Conservation (phyloP, 768 basidiomycete genomes). For the Kwoniella botswanensis region DNA sequence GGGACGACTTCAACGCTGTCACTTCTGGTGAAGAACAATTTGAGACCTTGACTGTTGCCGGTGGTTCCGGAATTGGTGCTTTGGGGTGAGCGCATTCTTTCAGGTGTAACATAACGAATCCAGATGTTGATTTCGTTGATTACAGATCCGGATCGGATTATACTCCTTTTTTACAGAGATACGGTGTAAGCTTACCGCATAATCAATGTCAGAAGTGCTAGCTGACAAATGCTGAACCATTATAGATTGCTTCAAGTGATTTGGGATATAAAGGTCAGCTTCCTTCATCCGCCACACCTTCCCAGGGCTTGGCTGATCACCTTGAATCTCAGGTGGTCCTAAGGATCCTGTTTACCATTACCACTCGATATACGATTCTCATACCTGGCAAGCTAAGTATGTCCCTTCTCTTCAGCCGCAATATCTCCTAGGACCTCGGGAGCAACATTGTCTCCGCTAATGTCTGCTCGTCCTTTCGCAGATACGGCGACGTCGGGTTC, state of each 20-base stretch:
- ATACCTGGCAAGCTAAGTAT: constrained; percentile 72
- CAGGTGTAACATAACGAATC: background rate
- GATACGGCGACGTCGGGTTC: constrained; percentile 74
- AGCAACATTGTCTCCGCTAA: background rate
- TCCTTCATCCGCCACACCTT: background rate
- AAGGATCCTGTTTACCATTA: constrained; percentile 70
- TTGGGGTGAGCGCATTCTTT: constrained; percentile 62
- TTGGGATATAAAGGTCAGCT: constrained; percentile 53
- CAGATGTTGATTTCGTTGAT: background rate
- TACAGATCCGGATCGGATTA: constrained; percentile 77
- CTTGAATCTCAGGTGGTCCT: constrained; percentile 22
- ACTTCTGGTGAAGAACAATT: constrained; percentile 24
- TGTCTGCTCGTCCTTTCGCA: constrained; percentile 1
- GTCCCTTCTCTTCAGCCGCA: background rate
- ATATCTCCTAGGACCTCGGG: too few species aligned
- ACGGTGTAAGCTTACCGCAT: constrained; percentile 62
- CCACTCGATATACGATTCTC: constrained; percentile 73
- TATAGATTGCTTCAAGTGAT: constrained; percentile 53
- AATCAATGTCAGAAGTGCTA: background rate
- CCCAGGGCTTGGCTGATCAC: constrained; percentile 1
- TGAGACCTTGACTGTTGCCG: constrained; percentile 33
- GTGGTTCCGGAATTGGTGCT: constrained; percentile 62
- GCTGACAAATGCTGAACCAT: background rate
- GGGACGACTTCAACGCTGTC: constrained; percentile 50
- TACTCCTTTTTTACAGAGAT: constrained; percentile 85